Percentiles rank a stretch among this genome's conserved stretches.
phyloP scores from a whole-genome alignment of 2,329 filamentous ascomycete species.

The Drechslerella stenobrocha region DNA sequence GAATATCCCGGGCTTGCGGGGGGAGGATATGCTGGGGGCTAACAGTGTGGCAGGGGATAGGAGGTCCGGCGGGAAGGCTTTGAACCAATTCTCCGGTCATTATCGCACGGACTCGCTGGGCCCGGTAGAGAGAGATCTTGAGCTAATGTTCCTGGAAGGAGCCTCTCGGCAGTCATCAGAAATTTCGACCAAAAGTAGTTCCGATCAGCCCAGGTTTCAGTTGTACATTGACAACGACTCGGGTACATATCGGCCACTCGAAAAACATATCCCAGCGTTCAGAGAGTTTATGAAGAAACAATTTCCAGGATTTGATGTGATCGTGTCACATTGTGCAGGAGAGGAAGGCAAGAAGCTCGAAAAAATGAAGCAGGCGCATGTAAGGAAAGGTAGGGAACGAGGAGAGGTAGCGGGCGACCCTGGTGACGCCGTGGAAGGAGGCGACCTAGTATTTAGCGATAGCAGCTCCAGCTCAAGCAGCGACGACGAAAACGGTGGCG shows the following conservation, averaged over 20 bases:
- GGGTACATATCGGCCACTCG: constrained; percentile 34
- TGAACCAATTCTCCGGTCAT: not conserved
- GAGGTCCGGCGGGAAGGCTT: constrained; percentile 14
- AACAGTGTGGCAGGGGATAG: constrained; percentile 22
- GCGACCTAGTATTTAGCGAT: constrained; percentile 40
- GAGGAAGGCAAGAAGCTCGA: constrained; percentile 41
- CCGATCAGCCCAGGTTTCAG: constrained; percentile 34
- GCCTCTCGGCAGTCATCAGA: constrained; percentile 13
- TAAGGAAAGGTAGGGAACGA: constrained; percentile 36
- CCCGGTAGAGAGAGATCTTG: constrained; percentile 35
- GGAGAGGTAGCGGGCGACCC: constrained; percentile 36
- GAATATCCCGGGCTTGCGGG: constrained; percentile 4
- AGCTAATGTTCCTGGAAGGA: constrained; percentile 26
- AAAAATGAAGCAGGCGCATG: constrained; percentile 46
- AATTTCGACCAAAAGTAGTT: constrained; percentile 13
- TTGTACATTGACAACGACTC: constrained; percentile 47
- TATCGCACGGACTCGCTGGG: constrained; percentile 25
- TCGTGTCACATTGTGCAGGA: constrained; percentile 31
- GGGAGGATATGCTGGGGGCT: constrained; percentile 31
- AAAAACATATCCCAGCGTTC: constrained; percentile 35
- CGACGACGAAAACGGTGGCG: constrained; percentile 21
- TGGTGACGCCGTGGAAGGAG: constrained; percentile 42
- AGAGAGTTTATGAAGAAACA: constrained; percentile 39
- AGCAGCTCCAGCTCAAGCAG: constrained; percentile 30
- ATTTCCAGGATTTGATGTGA: constrained; percentile 38